These are phyloP conservation scores for Huntiella bhutanensis DNA, from an alignment of 2,329 filamentous ascomycete genomes.

Conservation along the genomic window DNA sequence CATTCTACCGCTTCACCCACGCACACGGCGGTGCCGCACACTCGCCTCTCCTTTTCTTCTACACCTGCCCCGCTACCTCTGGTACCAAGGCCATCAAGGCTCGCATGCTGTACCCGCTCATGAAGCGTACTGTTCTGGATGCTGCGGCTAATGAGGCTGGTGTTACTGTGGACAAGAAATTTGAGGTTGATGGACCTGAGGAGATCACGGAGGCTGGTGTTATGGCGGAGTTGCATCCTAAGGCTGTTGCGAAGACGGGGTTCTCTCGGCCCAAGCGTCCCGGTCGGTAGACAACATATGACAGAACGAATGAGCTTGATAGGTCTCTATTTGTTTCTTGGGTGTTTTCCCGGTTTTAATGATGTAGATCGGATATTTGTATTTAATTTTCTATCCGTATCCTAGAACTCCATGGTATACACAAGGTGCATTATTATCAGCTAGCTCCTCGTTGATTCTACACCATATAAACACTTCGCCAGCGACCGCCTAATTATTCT, in stretches of 20 bases:
- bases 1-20: conserved; percentile 53
- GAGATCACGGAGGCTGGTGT: conserved; percentile 53
- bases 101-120: conserved; percentile 66
- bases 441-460: not conserved
- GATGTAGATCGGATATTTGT: not conserved
- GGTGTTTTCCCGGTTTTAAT: not conserved
- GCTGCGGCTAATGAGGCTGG: conserved; percentile 47
- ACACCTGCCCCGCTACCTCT: conserved; percentile 53
- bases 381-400: not conserved
- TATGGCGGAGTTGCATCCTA: conserved; percentile 47
- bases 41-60: conserved; percentile 56
- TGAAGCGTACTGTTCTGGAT: conserved; percentile 47
- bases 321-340: not conserved
- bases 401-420: not conserved
- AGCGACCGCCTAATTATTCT: not conserved
- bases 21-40: conserved; percentile 32
- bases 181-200: conserved; percentile 45
- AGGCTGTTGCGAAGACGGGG: conserved; percentile 42
- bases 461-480: too few relatives aligned
- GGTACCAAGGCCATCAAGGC: conserved; percentile 56
- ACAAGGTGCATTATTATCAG: conserved; percentile 1
- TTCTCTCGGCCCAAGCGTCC: conserved; percentile 69
- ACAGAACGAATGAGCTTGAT: not conserved
- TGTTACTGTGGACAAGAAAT: conserved; percentile 48
- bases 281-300: conserved; percentile 30